A percentile compares a stretch with the other conserved stretches of the same genome.
These are phyloP conservation scores for Coemansia sp. DNA, from an alignment of 192 early-diverging fungal species.

Conservation along the genomic window DNA sequence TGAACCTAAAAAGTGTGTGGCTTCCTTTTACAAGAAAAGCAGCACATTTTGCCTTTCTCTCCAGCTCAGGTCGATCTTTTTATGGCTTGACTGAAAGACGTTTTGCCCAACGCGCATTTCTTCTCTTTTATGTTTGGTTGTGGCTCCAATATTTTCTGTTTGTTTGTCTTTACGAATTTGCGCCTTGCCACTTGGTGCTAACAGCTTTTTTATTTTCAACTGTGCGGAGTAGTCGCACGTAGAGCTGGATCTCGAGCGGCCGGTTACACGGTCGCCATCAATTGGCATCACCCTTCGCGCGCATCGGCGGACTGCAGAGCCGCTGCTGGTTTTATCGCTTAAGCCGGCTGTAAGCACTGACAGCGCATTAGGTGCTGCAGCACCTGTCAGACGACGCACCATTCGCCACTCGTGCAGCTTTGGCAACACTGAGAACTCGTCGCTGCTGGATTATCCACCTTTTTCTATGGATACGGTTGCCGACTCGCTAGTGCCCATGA, in stretches of 20 bases:
- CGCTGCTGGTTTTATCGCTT: slow-evolving; percentile 1
- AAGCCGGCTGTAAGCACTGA: neutral
- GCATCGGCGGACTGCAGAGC: slow-evolving; percentile 3
- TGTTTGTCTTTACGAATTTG: slow-evolving; percentile 6
- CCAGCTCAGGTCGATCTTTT: neutral
- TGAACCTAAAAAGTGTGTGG: neutral
- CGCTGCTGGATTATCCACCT: slow-evolving; percentile 1
- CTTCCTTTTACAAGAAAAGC: neutral
- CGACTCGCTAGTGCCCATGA: slow-evolving; percentile 6
- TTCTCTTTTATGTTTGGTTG: neutral
- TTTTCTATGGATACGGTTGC: slow-evolving; percentile 12
- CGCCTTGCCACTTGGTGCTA: neutral
- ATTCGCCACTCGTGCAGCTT: slow-evolving; percentile 24
- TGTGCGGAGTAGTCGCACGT: slow-evolving; percentile 6
- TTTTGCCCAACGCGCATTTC: neutral
- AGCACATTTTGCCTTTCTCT: neutral
- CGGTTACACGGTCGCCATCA: neutral
- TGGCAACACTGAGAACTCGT: slow-evolving; percentile 12
- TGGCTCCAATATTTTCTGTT: neutral
- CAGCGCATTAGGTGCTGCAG: slow-evolving; percentile 6
- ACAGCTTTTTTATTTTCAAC: neutral
- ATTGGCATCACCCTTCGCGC: slow-evolving; percentile 9
- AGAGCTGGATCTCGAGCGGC: slow-evolving; percentile 9
- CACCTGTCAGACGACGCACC: neutral
- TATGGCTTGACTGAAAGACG: neutral